Conservation (phyloP, 805 yeast genomes). For the Isabelozyma pseudorhagii region DNA sequence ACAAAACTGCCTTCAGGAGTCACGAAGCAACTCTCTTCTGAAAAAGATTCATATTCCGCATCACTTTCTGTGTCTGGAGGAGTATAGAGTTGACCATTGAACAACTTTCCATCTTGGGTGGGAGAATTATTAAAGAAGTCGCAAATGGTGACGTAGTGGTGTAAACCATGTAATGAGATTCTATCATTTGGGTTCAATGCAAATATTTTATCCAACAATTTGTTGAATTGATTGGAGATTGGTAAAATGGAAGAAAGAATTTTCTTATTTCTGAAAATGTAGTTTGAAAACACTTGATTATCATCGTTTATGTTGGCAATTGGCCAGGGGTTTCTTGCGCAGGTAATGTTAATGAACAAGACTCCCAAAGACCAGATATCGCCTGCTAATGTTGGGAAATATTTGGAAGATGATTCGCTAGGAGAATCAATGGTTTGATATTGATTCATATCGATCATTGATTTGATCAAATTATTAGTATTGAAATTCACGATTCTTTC, state of each 20-base stretch:
- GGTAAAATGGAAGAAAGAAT: slow-evolving; percentile 70
- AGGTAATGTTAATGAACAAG: slow-evolving; percentile 72
- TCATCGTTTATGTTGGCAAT: slow-evolving; percentile 63
- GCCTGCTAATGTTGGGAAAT: slow-evolving; percentile 69
- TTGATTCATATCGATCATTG: slow-evolving; percentile 28
- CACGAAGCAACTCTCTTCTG: background rate
- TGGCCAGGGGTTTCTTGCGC: slow-evolving; percentile 89
- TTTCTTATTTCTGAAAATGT: slow-evolving; percentile 45
- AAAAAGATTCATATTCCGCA: background rate
- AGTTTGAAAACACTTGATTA: slow-evolving; percentile 57
- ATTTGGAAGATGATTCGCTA: slow-evolving; percentile 22
- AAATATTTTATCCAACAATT: slow-evolving; percentile 46
- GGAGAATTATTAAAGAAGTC: slow-evolving; percentile 28
- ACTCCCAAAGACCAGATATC: slow-evolving; percentile 85
- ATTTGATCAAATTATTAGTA: slow-evolving; percentile 23
- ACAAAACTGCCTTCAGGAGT: slow-evolving; percentile 7
- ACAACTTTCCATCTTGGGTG: background rate
- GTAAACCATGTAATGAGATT: slow-evolving; percentile 36
- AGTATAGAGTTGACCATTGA: slow-evolving; percentile 14
- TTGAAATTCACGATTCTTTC: slow-evolving; percentile 59
- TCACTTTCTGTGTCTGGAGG: slow-evolving; percentile 12
- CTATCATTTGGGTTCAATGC: slow-evolving; percentile 48
- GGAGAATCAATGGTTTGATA: slow-evolving; percentile 13
- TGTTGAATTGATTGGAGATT: slow-evolving; percentile 59
- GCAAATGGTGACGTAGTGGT: slow-evolving; percentile 30